phyloP scores from a whole-genome alignment of 2,329 filamentous ascomycete genomes.

The Claviceps quebecensis region DNA sequence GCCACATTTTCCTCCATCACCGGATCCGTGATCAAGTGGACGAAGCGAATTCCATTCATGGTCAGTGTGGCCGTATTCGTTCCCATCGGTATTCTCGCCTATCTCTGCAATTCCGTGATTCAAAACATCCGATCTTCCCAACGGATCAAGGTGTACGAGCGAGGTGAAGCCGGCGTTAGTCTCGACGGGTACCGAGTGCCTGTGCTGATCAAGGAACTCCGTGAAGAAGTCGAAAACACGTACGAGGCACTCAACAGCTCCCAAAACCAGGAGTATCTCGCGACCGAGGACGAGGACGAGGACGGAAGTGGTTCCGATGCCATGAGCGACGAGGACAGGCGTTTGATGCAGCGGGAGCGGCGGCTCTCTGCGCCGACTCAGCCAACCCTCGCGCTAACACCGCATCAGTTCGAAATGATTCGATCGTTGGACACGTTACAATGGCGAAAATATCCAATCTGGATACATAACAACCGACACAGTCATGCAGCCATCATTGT shows the following conservation, averaged over 20 bases:
- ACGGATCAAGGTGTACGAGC: constrained; percentile 64
- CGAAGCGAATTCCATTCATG: constrained; percentile 47
- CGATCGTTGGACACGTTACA: constrained; percentile 53
- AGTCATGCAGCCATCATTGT: constrained; percentile 87
- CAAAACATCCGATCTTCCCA: constrained; percentile 63
- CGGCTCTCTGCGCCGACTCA: constrained; percentile 31
- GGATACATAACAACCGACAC: constrained; percentile 65
- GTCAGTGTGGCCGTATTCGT: constrained; percentile 55
- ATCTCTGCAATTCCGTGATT: constrained; percentile 60
- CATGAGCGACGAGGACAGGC: constrained; percentile 24
- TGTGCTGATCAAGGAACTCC: constrained; percentile 60
- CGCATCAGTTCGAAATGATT: constrained; percentile 76
- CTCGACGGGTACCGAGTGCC: constrained; percentile 62
- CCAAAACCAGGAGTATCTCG: constrained; percentile 59
- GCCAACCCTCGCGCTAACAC: constrained; percentile 64
- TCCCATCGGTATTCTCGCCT: constrained; percentile 56
- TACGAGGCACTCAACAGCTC: constrained; percentile 59
- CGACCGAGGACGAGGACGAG: constrained; percentile 38
- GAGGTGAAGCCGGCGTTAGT: constrained; percentile 52
- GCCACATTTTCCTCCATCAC: constrained; percentile 20
- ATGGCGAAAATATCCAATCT: constrained; percentile 54
- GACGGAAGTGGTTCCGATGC: constrained; percentile 29
- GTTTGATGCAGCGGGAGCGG: constrained; percentile 26
- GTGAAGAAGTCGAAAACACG: constrained; percentile 60
- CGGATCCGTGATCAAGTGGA: constrained; percentile 17